Percentiles rank a stretch among this genome's conserved stretches.
phyloP scores from a whole-genome alignment of 2,329 filamentous ascomycete genomes.

The Canariomyces notabilis region DNA sequence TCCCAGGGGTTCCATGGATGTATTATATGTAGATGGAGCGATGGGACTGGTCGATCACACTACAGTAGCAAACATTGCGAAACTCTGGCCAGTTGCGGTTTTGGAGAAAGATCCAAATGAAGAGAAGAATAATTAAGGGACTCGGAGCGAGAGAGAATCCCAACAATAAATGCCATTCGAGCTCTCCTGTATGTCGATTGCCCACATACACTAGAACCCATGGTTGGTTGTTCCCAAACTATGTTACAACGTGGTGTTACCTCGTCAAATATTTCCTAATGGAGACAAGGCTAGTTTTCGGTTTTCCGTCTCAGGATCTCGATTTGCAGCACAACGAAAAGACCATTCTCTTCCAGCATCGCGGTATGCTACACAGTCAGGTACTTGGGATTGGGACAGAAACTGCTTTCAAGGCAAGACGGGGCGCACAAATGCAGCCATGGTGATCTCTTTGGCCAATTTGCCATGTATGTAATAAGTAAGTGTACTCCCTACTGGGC shows the following conservation, averaged over 20 bases:
- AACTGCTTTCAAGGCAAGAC: too few relatives aligned
- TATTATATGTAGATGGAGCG: too few relatives aligned
- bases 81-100: too few relatives aligned
- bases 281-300: constrained; percentile 20
- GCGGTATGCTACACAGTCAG: not conserved
- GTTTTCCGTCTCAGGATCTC: not conserved
- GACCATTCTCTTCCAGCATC: not conserved
- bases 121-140: too few relatives aligned
- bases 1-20: constrained; percentile 8
- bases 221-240: constrained; percentile 22
- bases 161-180: constrained; percentile 1
- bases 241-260: not conserved
- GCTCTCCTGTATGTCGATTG: not conserved
- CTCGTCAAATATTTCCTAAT: constrained; percentile 29
- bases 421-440: too few relatives aligned
- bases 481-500: too few relatives aligned
- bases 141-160: too few relatives aligned
- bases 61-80: constrained; percentile 6
- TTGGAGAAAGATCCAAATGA: too few relatives aligned
- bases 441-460: too few relatives aligned
- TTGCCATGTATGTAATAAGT: too few relatives aligned
- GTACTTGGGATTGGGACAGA: too few relatives aligned
- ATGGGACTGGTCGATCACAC: constrained; percentile 17
- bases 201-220: constrained; percentile 1
- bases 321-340: not conserved